Evolutionary conservation across 1,284 basidiomycete genomes (phyloP).

Genomic region (Cryptococcus maquisensis): DNA sequence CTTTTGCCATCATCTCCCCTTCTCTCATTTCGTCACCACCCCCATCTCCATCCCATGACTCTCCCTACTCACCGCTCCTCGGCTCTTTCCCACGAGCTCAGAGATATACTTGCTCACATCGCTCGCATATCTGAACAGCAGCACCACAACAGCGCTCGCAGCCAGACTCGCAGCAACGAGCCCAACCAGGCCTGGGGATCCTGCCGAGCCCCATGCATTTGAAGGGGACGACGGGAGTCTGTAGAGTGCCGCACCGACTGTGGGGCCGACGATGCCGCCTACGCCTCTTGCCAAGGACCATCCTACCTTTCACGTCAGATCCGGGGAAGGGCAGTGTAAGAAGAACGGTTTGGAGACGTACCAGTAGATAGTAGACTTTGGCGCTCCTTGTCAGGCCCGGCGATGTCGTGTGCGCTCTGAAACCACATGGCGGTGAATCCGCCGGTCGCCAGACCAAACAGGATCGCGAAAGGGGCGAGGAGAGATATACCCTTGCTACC

Average conservation of each 20-base stretch:
- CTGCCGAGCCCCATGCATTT: slow-evolving; percentile 21
- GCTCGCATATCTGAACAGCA: too few relatives aligned
- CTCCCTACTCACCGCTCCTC: too few relatives aligned
- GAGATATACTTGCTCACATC: too few relatives aligned
- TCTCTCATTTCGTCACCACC: too few relatives aligned
- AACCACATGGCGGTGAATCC: slow-evolving; percentile 27
- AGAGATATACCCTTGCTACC: slow-evolving; percentile 14
- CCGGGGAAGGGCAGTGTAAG: neutral
- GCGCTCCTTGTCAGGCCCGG: slow-evolving; percentile 19
- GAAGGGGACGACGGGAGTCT: neutral
- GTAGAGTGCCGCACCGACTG: slow-evolving; percentile 18
- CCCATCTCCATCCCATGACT: too few relatives aligned
- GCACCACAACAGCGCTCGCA: slow-evolving; percentile 11
- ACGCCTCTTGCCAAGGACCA: slow-evolving; percentile 7
- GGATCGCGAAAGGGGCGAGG: slow-evolving; percentile 18
- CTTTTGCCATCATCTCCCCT: too few relatives aligned
- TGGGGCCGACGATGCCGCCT: slow-evolving; percentile 20
- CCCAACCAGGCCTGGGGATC: slow-evolving; percentile 20
- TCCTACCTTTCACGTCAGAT: neutral
- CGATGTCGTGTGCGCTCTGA: slow-evolving; percentile 19
- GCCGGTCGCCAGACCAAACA: slow-evolving; percentile 18
- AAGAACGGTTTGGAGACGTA: neutral
- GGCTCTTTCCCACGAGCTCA: too few relatives aligned
- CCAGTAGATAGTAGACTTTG: slow-evolving; percentile 6
- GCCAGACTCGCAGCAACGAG: slow-evolving; percentile 22